phyloP scores from a whole-genome alignment of 2,329 filamentous ascomycete species.

The Colletotrichum sidae region DNA sequence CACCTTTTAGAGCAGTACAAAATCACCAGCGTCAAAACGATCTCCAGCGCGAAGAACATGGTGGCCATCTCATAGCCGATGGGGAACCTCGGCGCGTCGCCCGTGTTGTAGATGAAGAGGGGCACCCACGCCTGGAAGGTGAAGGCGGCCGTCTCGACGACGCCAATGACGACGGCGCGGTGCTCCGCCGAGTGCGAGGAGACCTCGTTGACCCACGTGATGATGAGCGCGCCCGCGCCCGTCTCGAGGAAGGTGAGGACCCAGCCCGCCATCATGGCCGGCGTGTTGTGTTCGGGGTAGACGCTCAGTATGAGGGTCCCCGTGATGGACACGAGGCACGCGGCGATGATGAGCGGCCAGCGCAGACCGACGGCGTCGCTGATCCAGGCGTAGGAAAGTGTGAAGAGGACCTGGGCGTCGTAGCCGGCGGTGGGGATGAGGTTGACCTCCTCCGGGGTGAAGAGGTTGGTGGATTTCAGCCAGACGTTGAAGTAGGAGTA shows the following conservation, averaged over 20 bases:
- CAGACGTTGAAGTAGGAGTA: constrained; percentile 50
- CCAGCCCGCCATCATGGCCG: constrained; percentile 50
- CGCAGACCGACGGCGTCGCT: constrained; percentile 62
- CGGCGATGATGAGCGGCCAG: constrained; percentile 66
- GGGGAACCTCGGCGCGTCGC: constrained; percentile 52
- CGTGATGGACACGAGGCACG: constrained; percentile 51
- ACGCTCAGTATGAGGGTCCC: constrained; percentile 49
- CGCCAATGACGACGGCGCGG: constrained; percentile 59
- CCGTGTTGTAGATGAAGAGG: constrained; percentile 49
- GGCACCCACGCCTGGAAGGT: constrained; percentile 58
- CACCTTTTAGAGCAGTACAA: constrained; percentile 21
- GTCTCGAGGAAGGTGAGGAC: constrained; percentile 50
- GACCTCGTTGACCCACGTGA: constrained; percentile 62
- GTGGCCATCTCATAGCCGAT: constrained; percentile 51
- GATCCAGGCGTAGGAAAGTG: constrained; percentile 64
- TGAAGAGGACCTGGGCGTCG: constrained; percentile 57
- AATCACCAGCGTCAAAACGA: constrained; percentile 36
- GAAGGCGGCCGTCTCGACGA: constrained; percentile 59
- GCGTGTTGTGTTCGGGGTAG: constrained; percentile 47
- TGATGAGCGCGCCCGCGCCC: constrained; percentile 50
- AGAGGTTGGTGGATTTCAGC: constrained; percentile 48
- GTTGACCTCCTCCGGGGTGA: constrained; percentile 33
- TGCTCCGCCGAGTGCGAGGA: constrained; percentile 59
- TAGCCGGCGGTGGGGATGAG: constrained; percentile 40
- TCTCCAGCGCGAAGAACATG: constrained; percentile 47